A percentile compares a stretch with the other conserved stretches of the same genome.
These are phyloP conservation scores for Rhinocladiella mackenziei DNA, from an alignment of 2,329 filamentous ascomycete species.

Conservation along the genomic window DNA sequence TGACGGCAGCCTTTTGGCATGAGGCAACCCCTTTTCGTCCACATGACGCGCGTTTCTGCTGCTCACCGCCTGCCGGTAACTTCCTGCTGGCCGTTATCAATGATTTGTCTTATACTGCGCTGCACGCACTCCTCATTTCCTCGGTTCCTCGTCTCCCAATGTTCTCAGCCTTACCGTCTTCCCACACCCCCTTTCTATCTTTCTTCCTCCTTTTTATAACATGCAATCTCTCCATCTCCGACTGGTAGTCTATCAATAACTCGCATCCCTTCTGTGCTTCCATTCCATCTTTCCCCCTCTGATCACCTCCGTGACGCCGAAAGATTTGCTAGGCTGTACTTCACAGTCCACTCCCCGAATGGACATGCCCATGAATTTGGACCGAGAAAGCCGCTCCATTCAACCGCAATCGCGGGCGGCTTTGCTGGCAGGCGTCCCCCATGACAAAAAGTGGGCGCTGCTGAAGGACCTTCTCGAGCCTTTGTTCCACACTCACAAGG, in stretches of 20 bases:
- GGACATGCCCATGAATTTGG: neutral
- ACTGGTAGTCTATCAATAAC: no score
- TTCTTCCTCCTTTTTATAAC: neutral
- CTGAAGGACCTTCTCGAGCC: neutral
- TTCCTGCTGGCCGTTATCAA: neutral
- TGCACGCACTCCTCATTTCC: neutral
- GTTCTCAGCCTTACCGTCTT: neutral
- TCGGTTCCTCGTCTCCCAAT: no score
- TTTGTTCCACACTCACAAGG: slow-evolving; percentile 2
- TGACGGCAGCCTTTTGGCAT: no score
- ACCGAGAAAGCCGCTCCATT: neutral
- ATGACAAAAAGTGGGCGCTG: neutral
- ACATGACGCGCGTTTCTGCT: no score
- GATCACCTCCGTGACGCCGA: neutral
- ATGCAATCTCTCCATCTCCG: no score
- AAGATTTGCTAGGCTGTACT: neutral
- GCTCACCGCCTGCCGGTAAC: no score
- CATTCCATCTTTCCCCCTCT: neutral
- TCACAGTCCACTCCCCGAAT: no score
- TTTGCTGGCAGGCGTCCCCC: neutral
- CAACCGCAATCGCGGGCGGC: neutral
- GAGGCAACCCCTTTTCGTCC: no score
- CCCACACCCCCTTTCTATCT: neutral
- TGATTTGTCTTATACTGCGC: neutral
- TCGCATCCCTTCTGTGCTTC: neutral